phyloP scores from a whole-genome alignment of 176 grass and related monocot genomes.

The Eragrostis curvula region DNA sequence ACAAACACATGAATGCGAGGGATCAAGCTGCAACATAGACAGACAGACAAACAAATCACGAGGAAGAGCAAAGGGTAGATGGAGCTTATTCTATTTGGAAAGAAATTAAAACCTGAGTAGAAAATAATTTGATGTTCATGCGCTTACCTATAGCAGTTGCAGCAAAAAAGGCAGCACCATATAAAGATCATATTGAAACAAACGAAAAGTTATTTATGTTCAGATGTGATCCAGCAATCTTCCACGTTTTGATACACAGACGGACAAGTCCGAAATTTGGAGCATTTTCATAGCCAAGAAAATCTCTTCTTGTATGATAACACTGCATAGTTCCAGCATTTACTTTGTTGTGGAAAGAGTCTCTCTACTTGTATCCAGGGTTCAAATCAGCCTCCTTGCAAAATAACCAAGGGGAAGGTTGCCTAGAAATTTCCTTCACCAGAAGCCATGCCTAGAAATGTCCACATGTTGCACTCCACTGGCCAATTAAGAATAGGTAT shows the following conservation, averaged over 20 bases:
- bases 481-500: slow-evolving; percentile 19
- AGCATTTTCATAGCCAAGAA: slow-evolving; percentile 5
- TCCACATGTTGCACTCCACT: slow-evolving; percentile 6
- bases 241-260: not conserved
- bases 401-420: not conserved
- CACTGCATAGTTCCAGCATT: not conserved
- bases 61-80: not conserved
- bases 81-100: not conserved
- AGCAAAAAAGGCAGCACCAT: slow-evolving; percentile 1
- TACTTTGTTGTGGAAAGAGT: not conserved
- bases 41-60: not conserved
- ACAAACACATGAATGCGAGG: too few relatives aligned
- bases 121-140: slow-evolving; percentile 16
- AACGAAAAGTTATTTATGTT: slow-evolving; percentile 7
- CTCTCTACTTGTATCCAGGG: not conserved
- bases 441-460: not conserved
- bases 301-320: not conserved
- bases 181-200: not conserved
- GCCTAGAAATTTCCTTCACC: not conserved
- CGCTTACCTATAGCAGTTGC: slow-evolving; percentile 28
- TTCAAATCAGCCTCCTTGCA: not conserved
- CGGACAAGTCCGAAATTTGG: not conserved
- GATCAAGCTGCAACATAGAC: not conserved
- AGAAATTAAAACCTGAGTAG: not conserved
- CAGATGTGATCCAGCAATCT: not conserved